Conservation (phyloP, 192 early-diverging fungal species). For the Glomus cerebriforme region DNA sequence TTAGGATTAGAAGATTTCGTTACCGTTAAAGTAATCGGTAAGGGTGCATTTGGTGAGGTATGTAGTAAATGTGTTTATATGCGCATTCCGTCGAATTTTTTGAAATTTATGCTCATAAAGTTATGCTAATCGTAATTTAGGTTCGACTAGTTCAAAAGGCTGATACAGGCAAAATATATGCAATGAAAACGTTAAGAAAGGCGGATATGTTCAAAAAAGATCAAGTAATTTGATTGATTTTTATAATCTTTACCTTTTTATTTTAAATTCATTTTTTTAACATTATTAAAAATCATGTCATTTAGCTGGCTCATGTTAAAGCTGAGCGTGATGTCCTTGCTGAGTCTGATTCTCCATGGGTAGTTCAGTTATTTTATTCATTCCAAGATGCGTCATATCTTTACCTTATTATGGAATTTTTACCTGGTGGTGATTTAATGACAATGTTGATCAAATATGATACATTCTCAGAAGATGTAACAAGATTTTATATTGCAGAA, state of each 20-base stretch:
- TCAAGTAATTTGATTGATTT: conserved; percentile 58
- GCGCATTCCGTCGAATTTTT: not conserved
- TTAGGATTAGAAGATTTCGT: conserved; percentile 90
- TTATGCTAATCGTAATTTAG: conserved; percentile 34
- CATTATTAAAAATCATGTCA: conserved; percentile 6
- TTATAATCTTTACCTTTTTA: not conserved
- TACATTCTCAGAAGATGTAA: conserved; percentile 95
- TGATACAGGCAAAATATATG: conserved; percentile 97
- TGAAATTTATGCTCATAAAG: not conserved
- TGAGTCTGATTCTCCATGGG: conserved; percentile 95
- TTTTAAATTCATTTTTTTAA: not conserved
- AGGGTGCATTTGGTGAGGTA: conserved; percentile 97
- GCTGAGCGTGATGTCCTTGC: conserved; percentile 98
- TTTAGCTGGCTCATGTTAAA: conserved; percentile 90
- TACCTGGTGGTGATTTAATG: conserved; percentile 99
- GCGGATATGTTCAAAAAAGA: conserved; percentile 99
- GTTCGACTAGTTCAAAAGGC: conserved; percentile 95
- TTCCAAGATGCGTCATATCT: conserved; percentile 95
- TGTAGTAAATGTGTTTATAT: not conserved
- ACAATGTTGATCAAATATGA: conserved; percentile 99
- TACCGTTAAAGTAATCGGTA: conserved; percentile 98
- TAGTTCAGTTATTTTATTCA: conserved; percentile 97
- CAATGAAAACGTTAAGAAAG: conserved; percentile 97
- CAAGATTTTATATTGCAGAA: conserved; percentile 98
- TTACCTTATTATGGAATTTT: conserved; percentile 99